These are phyloP conservation scores for Marasmius sp. DNA, from an alignment of 1,284 basidiomycete genomes.

Conservation along the genomic window DNA sequence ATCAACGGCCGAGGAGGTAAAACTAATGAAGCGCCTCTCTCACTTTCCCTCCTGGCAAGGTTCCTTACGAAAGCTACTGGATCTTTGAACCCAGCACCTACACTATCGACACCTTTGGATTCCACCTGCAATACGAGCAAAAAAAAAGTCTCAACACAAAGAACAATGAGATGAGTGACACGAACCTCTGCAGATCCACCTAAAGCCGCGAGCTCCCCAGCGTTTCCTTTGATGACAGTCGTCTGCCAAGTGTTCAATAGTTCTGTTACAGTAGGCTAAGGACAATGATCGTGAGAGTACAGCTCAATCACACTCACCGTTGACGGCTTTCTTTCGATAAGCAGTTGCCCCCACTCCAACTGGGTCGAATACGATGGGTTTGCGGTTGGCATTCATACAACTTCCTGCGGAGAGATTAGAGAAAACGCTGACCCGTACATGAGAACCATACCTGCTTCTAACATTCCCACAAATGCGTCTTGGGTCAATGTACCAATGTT, in stretches of 20 bases:
- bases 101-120: conserved; percentile 88
- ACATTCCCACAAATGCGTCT: conserved; percentile 74
- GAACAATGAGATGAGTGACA: neutral
- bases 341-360: conserved; percentile 89
- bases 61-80: conserved; percentile 69
- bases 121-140: conserved; percentile 51
- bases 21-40: conserved; percentile 24
- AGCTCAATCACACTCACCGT: conserved; percentile 31
- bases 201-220: conserved; percentile 84
- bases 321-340: conserved; percentile 64
- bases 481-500: conserved; percentile 86
- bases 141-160: neutral
- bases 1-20: neutral
- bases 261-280: conserved; percentile 36
- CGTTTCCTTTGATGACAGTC: conserved; percentile 94
- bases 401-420: conserved; percentile 32
- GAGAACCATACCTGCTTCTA: conserved; percentile 62
- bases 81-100: conserved; percentile 75
- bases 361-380: conserved; percentile 90
- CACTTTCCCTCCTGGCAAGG: conserved; percentile 79
- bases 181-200: conserved; percentile 72
- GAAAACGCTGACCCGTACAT: neutral
- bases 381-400: conserved; percentile 70
- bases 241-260: conserved; percentile 86
- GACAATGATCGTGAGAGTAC: neutral